Evolutionary conservation across 2,329 filamentous ascomycete genomes (phyloP).

Genomic region (Clarireedia hainanense): DNA sequence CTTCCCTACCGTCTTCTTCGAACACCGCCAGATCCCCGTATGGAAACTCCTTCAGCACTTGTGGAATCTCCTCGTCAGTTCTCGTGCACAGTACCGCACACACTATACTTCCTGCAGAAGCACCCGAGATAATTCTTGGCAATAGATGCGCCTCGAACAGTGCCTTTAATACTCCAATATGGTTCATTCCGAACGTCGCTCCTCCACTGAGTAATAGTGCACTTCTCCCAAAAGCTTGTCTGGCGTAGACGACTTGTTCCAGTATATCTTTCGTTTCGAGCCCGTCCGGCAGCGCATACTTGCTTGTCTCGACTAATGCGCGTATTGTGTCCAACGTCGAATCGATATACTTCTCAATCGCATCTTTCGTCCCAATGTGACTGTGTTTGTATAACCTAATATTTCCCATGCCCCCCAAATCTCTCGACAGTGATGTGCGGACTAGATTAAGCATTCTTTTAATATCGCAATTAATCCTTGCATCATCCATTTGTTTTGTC

Average conservation of each 20-base stretch:
- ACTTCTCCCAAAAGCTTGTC: slow-evolving; percentile 58
- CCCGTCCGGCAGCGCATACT: slow-evolving; percentile 39
- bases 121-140: slow-evolving; percentile 60
- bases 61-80: slow-evolving; percentile 55
- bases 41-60: slow-evolving; percentile 49
- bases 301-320: slow-evolving; percentile 56
- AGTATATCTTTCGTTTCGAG: slow-evolving; percentile 47
- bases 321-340: slow-evolving; percentile 69
- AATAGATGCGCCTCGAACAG: slow-evolving; percentile 55
- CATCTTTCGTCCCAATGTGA: slow-evolving; percentile 74
- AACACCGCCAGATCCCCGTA: slow-evolving; percentile 58
- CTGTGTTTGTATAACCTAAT: slow-evolving; percentile 75
- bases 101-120: slow-evolving; percentile 63
- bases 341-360: slow-evolving; percentile 83
- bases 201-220: slow-evolving; percentile 61
- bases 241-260: slow-evolving; percentile 50
- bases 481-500: slow-evolving; percentile 67
- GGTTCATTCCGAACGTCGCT: slow-evolving; percentile 65
- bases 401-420: slow-evolving; percentile 81
- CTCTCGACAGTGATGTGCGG: slow-evolving; percentile 70
- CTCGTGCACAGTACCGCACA: slow-evolving; percentile 56
- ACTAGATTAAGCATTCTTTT: slow-evolving; percentile 72
- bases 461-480: slow-evolving; percentile 63
- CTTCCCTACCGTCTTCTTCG: slow-evolving; percentile 47
- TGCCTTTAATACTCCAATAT: slow-evolving; percentile 62